Evolutionary conservation across 768 basidiomycete genomes (phyloP).

Genomic region (Mycena metata): DNA sequence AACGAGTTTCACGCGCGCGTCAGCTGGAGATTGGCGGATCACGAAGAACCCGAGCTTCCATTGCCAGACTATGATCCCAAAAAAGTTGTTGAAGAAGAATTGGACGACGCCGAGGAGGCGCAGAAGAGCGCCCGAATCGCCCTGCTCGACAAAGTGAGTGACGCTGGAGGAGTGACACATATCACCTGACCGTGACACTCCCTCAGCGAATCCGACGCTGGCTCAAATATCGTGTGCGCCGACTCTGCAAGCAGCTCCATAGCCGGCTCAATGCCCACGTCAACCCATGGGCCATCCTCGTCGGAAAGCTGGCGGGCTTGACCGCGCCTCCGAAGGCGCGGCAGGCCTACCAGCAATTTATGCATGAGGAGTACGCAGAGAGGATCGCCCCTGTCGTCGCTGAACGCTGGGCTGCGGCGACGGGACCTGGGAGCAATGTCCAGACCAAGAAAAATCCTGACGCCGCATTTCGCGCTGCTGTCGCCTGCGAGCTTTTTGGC

Average conservation of each 20-base stretch:
- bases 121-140: not conserved
- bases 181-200: not conserved
- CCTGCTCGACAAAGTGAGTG: constrained; percentile 7
- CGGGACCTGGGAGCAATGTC: not conserved
- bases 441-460: not conserved
- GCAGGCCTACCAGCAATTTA: constrained; percentile 21
- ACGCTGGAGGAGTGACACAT: not conserved
- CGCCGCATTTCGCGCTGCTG: not conserved
- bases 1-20: constrained; percentile 12
- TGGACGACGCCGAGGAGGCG: not conserved
- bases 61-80: not conserved
- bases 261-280: not conserved
- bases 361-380: not conserved
- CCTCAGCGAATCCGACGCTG: constrained; percentile 27
- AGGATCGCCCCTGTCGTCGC: not conserved
- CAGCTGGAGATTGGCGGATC: constrained; percentile 4
- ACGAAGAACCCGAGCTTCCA: constrained; percentile 12
- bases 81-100: not conserved
- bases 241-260: not conserved
- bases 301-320: not conserved
- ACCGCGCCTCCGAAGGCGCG: not conserved
- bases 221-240: constrained; percentile 20
- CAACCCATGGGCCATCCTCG: not conserved
- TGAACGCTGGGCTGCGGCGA: not conserved
- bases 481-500: constrained; percentile 1